Conservation (phyloP, 768 basidiomycete species). For the Leccinum variicolor region DNA sequence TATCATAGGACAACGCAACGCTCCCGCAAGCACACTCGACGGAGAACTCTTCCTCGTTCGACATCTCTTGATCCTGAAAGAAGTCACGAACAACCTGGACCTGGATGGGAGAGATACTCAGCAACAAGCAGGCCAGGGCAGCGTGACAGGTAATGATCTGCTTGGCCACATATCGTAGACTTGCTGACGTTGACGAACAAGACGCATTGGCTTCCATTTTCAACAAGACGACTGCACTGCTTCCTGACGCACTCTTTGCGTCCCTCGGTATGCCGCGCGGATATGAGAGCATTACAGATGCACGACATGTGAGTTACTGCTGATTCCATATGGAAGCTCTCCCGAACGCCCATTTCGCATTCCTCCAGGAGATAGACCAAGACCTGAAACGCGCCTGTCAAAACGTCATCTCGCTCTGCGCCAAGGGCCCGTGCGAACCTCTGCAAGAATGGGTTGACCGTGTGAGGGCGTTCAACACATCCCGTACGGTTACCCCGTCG, state of each 20-base stretch:
- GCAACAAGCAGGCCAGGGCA: conserved; percentile 41
- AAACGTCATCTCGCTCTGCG: conserved; percentile 67
- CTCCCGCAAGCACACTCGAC: conserved; percentile 51
- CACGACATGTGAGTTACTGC: conserved; percentile 56
- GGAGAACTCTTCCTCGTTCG: conserved; percentile 85
- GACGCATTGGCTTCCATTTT: conserved; percentile 32
- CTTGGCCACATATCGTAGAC: not conserved
- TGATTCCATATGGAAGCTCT: not conserved
- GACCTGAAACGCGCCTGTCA: conserved; percentile 85
- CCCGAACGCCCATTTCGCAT: not conserved
- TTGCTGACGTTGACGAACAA: conserved; percentile 15
- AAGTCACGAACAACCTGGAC: conserved; percentile 77
- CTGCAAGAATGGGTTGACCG: conserved; percentile 63
- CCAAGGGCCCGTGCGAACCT: conserved; percentile 53
- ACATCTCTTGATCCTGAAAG: conserved; percentile 89
- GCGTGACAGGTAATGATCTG: conserved; percentile 52
- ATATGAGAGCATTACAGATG: conserved; percentile 63
- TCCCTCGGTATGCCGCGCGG: conserved; percentile 63
- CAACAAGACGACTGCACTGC: conserved; percentile 35
- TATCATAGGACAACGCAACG: conserved; percentile 51
- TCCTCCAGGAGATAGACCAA: conserved; percentile 76
- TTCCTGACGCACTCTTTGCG: conserved; percentile 68
- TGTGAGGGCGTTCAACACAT: conserved; percentile 34
- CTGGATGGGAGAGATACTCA: conserved; percentile 49
- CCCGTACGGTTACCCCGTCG: conserved; percentile 21